Evolutionary conservation across 805 yeast species (phyloP).

Genomic region (Candida pseudofarinosa): DNA sequence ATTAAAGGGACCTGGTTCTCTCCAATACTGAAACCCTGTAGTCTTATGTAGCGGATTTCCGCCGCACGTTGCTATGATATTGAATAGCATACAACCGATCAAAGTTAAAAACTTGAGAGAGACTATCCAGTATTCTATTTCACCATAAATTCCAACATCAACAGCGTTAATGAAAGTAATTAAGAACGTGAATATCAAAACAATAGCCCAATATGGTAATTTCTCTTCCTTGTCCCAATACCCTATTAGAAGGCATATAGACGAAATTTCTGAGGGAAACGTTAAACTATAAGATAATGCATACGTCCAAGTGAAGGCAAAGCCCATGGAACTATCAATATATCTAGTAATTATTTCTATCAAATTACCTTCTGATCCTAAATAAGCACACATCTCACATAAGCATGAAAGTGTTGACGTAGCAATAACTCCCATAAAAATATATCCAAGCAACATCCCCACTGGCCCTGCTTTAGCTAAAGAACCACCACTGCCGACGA

Average conservation of each 20-base stretch:
- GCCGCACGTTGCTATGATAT: constrained; percentile 6
- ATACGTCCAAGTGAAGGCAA: constrained; percentile 34
- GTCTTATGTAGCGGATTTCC: constrained; percentile 7
- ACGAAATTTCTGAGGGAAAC: constrained; percentile 4
- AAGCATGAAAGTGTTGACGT: constrained; percentile 48
- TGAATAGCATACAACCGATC: constrained; percentile 4
- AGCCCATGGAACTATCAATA: constrained; percentile 59
- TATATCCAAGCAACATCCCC: constrained; percentile 53
- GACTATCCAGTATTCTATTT: constrained; percentile 8
- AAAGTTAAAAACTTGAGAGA: constrained; percentile 4
- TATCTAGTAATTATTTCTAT: constrained; percentile 57
- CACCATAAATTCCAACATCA: constrained; percentile 8
- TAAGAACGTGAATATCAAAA: constrained; percentile 4
- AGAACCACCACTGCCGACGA: constrained; percentile 49
- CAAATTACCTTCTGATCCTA: constrained; percentile 64
- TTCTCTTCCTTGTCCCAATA: constrained; percentile 7
- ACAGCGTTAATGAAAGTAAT: constrained; percentile 4
- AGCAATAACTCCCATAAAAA: constrained; percentile 50
- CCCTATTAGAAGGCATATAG: constrained; percentile 5
- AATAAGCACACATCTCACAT: constrained; percentile 57
- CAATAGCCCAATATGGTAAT: constrained; percentile 6
- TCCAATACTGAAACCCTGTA: constrained; percentile 8
- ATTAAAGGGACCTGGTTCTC: constrained; percentile 5
- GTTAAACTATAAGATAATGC: constrained; percentile 8
- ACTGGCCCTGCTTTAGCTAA: constrained; percentile 62